Conservation (phyloP, 2,329 filamentous ascomycete species). For the Aspergillus ochraceus region DNA sequence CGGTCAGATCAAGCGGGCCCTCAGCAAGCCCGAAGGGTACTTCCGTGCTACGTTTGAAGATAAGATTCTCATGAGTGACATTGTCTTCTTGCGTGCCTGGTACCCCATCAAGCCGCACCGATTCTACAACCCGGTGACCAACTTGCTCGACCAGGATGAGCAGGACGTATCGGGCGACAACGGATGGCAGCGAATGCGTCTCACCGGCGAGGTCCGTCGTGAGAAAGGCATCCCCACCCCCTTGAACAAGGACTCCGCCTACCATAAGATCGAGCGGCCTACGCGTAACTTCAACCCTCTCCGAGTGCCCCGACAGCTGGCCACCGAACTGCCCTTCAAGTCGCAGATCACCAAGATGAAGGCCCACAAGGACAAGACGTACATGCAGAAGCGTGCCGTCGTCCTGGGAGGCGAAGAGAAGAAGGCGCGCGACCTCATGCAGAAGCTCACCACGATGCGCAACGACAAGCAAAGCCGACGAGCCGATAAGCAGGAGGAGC, state of each 20-base stretch:
- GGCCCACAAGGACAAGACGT: constrained; percentile 77
- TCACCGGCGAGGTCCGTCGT: constrained; percentile 87
- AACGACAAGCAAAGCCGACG: constrained; percentile 90
- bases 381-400: constrained; percentile 95
- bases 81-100: constrained; percentile 95
- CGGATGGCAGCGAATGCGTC: constrained; percentile 84
- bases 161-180: constrained; percentile 27
- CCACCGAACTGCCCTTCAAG: constrained; percentile 85
- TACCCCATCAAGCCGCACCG: constrained; percentile 92
- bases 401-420: constrained; percentile 82
- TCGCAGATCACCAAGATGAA: constrained; percentile 83
- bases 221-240: constrained; percentile 75
- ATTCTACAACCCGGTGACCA: constrained; percentile 96
- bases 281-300: constrained; percentile 74
- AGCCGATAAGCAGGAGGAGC: constrained; percentile 81
- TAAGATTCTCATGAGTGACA: constrained; percentile 95
- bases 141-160: constrained; percentile 67
- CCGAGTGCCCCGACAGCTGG: constrained; percentile 52
- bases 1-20: constrained; percentile 94
- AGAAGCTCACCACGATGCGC: constrained; percentile 85
- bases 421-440: constrained; percentile 82
- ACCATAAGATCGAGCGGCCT: constrained; percentile 63
- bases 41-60: constrained; percentile 98
- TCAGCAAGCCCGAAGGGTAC: constrained; percentile 89
- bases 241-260: constrained; percentile 78